Conservation (phyloP, 768 basidiomycete species). For the Leccinum imitatum region DNA sequence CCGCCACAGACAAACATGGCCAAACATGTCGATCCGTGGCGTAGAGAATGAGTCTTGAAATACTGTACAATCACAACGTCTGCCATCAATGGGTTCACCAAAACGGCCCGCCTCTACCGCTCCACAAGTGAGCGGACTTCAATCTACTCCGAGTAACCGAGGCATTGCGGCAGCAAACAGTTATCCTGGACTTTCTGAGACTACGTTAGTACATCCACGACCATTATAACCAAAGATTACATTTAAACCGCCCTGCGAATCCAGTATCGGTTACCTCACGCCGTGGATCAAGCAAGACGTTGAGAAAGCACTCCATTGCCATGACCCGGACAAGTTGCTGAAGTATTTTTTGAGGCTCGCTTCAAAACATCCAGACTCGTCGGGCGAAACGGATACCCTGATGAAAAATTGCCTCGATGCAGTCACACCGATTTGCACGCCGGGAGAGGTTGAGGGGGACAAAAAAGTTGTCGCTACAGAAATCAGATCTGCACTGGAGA, state of each 20-base stretch:
- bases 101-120: not conserved
- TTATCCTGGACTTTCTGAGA: not conserved
- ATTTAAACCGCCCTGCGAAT: not conserved
- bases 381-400: not conserved
- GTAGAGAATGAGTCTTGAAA: too few species aligned
- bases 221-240: not conserved
- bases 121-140: not conserved
- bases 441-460: not conserved
- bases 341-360: not conserved
- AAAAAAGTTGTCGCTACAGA: not conserved
- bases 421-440: not conserved
- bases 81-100: not conserved
- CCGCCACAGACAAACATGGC: too few species aligned
- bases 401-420: not conserved
- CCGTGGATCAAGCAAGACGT: not conserved
- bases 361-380: not conserved
- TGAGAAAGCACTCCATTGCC: not conserved
- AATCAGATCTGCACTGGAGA: not conserved
- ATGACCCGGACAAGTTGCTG: not conserved
- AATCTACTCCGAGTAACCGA: not conserved
- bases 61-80: too few species aligned
- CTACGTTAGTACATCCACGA: not conserved
- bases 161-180: not conserved
- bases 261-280: not conserved
- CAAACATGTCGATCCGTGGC: too few species aligned